Percentiles rank a stretch among this genome's conserved stretches.
These are phyloP conservation scores for Lithohypha guttulata DNA, from an alignment of 2,329 filamentous ascomycete genomes.

Conservation along the genomic window DNA sequence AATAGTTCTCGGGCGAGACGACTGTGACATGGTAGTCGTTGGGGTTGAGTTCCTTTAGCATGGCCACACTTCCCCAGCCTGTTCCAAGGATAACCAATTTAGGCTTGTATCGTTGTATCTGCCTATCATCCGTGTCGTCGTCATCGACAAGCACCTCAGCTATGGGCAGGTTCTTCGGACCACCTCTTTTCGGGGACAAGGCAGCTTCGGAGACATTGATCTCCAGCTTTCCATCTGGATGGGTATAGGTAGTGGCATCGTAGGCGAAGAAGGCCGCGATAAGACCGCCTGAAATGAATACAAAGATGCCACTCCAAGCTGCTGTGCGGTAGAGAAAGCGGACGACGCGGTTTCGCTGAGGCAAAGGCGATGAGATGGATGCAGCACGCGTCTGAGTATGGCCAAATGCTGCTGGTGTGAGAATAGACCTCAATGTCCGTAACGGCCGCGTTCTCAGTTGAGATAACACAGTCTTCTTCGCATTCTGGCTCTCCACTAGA, in stretches of 20 bases:
- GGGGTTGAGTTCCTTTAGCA: slow-evolving; percentile 80
- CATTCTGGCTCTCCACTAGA: slow-evolving; percentile 19
- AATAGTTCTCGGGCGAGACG: slow-evolving; percentile 90
- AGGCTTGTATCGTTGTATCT: slow-evolving; percentile 71
- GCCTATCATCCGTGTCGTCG: slow-evolving; percentile 63
- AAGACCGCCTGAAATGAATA: slow-evolving; percentile 56
- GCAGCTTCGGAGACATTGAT: slow-evolving; percentile 77
- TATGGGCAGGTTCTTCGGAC: slow-evolving; percentile 91
- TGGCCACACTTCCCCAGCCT: slow-evolving; percentile 86
- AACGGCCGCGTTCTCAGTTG: slow-evolving; percentile 9
- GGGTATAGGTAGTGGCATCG: slow-evolving; percentile 82
- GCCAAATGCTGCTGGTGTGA: slow-evolving; percentile 1
- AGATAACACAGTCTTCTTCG: slow-evolving; percentile 6
- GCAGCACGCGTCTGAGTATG: no score
- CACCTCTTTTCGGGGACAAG: slow-evolving; percentile 67
- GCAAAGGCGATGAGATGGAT: slow-evolving; percentile 26
- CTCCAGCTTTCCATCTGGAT: slow-evolving; percentile 54
- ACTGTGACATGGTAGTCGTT: slow-evolving; percentile 95
- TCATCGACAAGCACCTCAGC: slow-evolving; percentile 82
- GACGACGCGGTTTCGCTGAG: slow-evolving; percentile 28
- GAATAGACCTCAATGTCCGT: background rate
- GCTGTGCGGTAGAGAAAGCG: slow-evolving; percentile 58
- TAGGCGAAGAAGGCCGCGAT: slow-evolving; percentile 84
- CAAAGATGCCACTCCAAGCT: slow-evolving; percentile 62
- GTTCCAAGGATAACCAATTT: slow-evolving; percentile 85